These are phyloP conservation scores for Neurospora tetraspora DNA, from an alignment of 495 filamentous ascomycete genomes.

Conservation along the genomic window DNA sequence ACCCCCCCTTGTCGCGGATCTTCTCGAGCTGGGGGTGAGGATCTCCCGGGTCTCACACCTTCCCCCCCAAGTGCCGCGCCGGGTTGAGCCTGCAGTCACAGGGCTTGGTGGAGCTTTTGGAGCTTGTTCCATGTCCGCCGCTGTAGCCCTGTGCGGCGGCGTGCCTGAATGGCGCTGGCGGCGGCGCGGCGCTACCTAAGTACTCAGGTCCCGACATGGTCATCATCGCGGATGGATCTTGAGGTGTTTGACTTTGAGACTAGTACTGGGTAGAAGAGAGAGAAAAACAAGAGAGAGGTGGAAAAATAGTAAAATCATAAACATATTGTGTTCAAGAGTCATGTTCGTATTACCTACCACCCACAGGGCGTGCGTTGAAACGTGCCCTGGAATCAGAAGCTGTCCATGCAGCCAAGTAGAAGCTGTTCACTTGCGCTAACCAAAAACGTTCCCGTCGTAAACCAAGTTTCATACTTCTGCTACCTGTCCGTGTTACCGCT, in stretches of 20 bases:
- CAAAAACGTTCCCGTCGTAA: no score
- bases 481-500: not conserved
- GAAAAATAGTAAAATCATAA: not conserved
- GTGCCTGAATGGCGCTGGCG: not conserved
- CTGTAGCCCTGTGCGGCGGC: not conserved
- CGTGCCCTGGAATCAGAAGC: not conserved
- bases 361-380: not conserved
- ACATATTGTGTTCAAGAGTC: not conserved
- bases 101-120: not conserved
- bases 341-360: not conserved
- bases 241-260: not conserved
- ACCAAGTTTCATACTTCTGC: no score
- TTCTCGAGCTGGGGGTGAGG: not conserved
- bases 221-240: not conserved
- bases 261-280: not conserved
- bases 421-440: no score
- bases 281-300: not conserved
- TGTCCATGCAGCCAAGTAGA: not conserved
- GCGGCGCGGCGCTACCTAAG: not conserved
- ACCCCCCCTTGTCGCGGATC: not conserved
- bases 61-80: not conserved
- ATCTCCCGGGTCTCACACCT: not conserved
- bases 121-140: not conserved
- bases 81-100: not conserved
- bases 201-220: not conserved